Evolutionary conservation across 768 basidiomycete genomes (phyloP).

Genomic region (Cystobasidiopsis lactophilus): DNA sequence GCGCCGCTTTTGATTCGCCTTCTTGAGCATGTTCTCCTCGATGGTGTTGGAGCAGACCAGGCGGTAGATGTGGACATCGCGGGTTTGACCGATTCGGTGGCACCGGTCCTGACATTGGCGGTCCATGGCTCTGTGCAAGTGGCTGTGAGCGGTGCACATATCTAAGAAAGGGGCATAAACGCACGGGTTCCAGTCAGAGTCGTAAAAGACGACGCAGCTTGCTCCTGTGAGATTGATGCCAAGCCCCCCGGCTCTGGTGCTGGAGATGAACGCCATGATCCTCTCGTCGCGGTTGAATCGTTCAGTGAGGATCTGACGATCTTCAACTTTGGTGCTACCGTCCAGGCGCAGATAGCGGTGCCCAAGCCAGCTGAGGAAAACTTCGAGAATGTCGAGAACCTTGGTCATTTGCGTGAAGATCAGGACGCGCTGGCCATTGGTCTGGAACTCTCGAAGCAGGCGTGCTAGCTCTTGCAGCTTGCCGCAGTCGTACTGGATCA

Average conservation of each 20-base stretch:
- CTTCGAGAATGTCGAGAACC: conserved; percentile 80
- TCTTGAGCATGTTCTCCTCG: conserved; percentile 85
- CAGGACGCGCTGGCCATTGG: conserved; percentile 66
- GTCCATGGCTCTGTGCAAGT: conserved; percentile 22
- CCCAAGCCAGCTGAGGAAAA: conserved; percentile 76
- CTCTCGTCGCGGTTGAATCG: conserved; percentile 29
- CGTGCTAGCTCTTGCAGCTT: conserved; percentile 69
- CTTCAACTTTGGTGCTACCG: conserved; percentile 85
- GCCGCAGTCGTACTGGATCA: conserved; percentile 87
- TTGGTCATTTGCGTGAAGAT: conserved; percentile 97
- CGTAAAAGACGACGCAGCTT: conserved; percentile 30
- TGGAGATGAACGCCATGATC: conserved; percentile 29
- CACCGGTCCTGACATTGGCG: conserved; percentile 29
- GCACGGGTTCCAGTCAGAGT: conserved; percentile 28
- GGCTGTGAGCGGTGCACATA: background rate
- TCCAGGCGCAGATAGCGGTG: conserved; percentile 85
- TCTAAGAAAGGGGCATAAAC: background rate
- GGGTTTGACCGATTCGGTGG: conserved; percentile 33
- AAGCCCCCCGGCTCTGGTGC: conserved; percentile 35
- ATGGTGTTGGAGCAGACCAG: conserved; percentile 77
- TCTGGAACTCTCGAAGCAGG: conserved; percentile 60
- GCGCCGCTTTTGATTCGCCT: conserved; percentile 91
- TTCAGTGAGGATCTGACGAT: conserved; percentile 35
- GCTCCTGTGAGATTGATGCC: conserved; percentile 61
- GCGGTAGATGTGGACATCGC: conserved; percentile 87